A percentile compares a stretch with the other conserved stretches of the same genome.
phyloP scores from a whole-genome alignment of 2,329 filamentous ascomycete species.

The Akanthomyces lecanii region DNA sequence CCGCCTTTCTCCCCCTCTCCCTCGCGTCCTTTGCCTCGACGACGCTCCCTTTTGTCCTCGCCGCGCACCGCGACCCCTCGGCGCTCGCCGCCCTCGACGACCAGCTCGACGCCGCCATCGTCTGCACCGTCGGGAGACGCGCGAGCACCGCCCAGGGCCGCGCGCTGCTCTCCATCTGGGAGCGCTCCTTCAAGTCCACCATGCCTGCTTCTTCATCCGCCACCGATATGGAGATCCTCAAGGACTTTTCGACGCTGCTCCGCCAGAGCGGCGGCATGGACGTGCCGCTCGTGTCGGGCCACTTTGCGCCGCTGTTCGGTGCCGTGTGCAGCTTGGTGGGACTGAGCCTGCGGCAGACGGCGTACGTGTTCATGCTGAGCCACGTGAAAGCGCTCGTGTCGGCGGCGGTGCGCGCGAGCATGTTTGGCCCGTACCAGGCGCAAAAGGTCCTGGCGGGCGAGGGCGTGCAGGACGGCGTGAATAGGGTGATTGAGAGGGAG shows the following conservation, averaged over 20 bases:
- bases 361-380: conserved; percentile 71
- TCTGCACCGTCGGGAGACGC: conserved; percentile 74
- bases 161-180: conserved; percentile 72
- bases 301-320: conserved; percentile 69
- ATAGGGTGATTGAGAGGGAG: conserved; percentile 54
- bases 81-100: conserved; percentile 61
- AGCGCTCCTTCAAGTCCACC: conserved; percentile 57
- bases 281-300: conserved; percentile 50
- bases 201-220: conserved; percentile 23
- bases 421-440: conserved; percentile 77
- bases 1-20: conserved; percentile 65
- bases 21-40: conserved; percentile 67
- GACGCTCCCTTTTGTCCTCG: conserved; percentile 69
- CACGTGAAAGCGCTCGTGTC: conserved; percentile 74
- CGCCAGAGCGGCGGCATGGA: conserved; percentile 26
- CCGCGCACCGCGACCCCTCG: conserved; percentile 55
- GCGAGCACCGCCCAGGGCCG: conserved; percentile 73
- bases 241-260: conserved; percentile 35
- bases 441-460: conserved; percentile 65
- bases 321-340: conserved; percentile 59
- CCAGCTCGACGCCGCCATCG: conserved; percentile 67
- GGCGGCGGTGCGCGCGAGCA: conserved; percentile 70
- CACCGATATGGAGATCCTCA: conserved; percentile 28
- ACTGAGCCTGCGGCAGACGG: conserved; percentile 57
- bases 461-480: conserved; percentile 54